Percentiles rank a stretch among this genome's conserved stretches.
These are phyloP conservation scores for Zymoseptoria ardabiliae DNA, from an alignment of 2,329 filamentous ascomycete genomes.

Conservation along the genomic window DNA sequence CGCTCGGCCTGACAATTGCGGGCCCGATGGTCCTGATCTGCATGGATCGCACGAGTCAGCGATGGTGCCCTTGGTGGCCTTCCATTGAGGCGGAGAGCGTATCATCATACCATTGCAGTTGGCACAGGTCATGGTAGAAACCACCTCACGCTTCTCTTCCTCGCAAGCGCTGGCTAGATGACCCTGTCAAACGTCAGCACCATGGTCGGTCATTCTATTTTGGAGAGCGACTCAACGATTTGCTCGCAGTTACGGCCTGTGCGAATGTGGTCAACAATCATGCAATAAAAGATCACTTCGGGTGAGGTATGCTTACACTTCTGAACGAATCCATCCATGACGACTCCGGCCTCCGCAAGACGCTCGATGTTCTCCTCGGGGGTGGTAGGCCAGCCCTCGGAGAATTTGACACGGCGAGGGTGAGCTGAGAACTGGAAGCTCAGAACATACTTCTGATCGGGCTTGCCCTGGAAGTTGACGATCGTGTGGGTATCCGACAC, in stretches of 20 bases:
- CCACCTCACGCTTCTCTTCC: conserved; percentile 36
- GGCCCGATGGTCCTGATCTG: conserved; percentile 45
- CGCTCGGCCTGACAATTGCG: conserved; percentile 55
- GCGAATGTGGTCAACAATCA: no score
- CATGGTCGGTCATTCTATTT: not conserved
- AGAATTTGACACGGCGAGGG: conserved; percentile 40
- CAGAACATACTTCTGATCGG: conserved; percentile 44
- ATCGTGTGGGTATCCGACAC: conserved; percentile 54
- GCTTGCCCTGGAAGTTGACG: conserved; percentile 64
- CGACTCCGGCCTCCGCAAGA: conserved; percentile 44
- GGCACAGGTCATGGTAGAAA: conserved; percentile 41
- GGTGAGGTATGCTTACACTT: no score
- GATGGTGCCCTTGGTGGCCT: not conserved
- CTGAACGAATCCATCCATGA: conserved; percentile 43
- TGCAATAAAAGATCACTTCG: no score
- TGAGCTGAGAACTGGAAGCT: conserved; percentile 42
- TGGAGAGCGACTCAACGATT: conserved; percentile 7
- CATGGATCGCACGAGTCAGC: not conserved
- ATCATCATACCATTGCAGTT: conserved; percentile 42
- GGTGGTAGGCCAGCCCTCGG: conserved; percentile 42
- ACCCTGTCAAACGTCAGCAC: conserved; percentile 30
- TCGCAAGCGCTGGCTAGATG: conserved; percentile 43
- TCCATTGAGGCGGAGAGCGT: not conserved
- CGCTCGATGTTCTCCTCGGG: conserved; percentile 46
- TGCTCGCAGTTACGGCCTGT: conserved; percentile 43